These are phyloP conservation scores for Chlamydomonas incerta DNA, from an alignment of 139 green algal genomes.

Conservation along the genomic window DNA sequence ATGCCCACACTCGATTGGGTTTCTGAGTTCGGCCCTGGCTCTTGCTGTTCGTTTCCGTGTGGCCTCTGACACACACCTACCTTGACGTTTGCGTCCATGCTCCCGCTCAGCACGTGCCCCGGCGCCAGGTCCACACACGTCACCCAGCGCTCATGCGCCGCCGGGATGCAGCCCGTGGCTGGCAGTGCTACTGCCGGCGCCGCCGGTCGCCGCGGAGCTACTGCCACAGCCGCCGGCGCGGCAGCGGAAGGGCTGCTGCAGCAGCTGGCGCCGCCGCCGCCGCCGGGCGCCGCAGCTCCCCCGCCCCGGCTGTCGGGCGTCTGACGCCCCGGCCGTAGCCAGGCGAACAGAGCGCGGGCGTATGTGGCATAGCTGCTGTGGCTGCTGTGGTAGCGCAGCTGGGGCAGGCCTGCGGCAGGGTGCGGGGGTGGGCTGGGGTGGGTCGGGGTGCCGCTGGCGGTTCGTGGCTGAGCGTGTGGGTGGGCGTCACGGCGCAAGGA, in stretches of 20 bases:
- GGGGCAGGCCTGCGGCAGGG: constrained; percentile 8
- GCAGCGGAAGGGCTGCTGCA: neutral
- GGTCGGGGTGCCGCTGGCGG: neutral
- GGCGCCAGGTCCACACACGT: constrained; percentile 1
- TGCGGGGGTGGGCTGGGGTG: no score
- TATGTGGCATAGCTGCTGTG: constrained; percentile 2
- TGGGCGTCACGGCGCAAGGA: no score
- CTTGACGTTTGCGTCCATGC: constrained; percentile 24
- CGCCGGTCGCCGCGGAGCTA: no score
- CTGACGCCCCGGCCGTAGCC: neutral
- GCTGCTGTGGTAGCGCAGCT: constrained; percentile 17
- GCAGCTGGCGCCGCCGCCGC: no score
- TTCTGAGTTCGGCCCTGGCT: no score
- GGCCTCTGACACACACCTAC: neutral
- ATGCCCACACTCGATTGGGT: no score
- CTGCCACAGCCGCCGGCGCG: no score
- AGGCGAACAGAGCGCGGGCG: neutral
- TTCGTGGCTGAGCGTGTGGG: no score
- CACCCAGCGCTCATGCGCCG: constrained; percentile 20
- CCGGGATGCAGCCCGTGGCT: neutral
- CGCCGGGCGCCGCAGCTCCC: no score
- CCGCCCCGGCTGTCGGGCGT: no score
- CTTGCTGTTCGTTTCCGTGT: neutral
- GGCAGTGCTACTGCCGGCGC: no score
- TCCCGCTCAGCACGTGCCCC: neutral